A percentile compares a stretch with the other conserved stretches of the same genome.
phyloP scores from a whole-genome alignment of 495 filamentous ascomycete genomes.

The Daldinia vernicosa region DNA sequence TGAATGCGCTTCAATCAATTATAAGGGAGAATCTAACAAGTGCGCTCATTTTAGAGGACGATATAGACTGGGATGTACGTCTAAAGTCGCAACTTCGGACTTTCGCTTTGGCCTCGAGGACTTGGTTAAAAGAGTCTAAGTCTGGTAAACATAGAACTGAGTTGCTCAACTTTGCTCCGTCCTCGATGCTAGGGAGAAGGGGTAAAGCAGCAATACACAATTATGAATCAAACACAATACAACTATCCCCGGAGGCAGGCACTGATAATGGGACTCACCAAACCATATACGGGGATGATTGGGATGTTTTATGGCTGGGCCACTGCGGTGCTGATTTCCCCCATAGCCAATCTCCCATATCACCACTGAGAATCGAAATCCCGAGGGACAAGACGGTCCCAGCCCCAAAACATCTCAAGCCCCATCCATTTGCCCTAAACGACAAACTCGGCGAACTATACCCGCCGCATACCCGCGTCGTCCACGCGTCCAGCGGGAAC shows the following conservation, averaged over 20 bases:
- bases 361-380: slow-evolving; percentile 47
- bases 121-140: slow-evolving; percentile 37
- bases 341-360: background rate
- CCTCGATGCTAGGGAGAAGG: background rate
- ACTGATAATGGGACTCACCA: background rate
- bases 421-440: slow-evolving; percentile 56
- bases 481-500: slow-evolving; percentile 52
- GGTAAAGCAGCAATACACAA: background rate
- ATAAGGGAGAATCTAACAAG: slow-evolving; percentile 49
- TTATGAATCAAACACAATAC: slow-evolving; percentile 8
- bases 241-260: background rate
- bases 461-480: slow-evolving; percentile 55
- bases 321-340: slow-evolving; percentile 60
- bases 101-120: slow-evolving; percentile 49
- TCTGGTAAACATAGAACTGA: background rate
- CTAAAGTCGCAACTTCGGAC: slow-evolving; percentile 55
- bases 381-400: slow-evolving; percentile 54
- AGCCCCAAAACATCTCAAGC: slow-evolving; percentile 49
- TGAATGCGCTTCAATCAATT: slow-evolving; percentile 53
- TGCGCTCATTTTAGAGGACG: slow-evolving; percentile 61
- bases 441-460: slow-evolving; percentile 51
- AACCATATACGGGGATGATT: slow-evolving; percentile 53
- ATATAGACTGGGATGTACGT: slow-evolving; percentile 60
- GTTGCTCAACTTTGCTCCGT: slow-evolving; percentile 1
- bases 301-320: slow-evolving; percentile 63